Base-by-base conservation (phyloP, 2,329 filamentous ascomycete genomes). In the Sclerotinia trifoliorum region DNA sequence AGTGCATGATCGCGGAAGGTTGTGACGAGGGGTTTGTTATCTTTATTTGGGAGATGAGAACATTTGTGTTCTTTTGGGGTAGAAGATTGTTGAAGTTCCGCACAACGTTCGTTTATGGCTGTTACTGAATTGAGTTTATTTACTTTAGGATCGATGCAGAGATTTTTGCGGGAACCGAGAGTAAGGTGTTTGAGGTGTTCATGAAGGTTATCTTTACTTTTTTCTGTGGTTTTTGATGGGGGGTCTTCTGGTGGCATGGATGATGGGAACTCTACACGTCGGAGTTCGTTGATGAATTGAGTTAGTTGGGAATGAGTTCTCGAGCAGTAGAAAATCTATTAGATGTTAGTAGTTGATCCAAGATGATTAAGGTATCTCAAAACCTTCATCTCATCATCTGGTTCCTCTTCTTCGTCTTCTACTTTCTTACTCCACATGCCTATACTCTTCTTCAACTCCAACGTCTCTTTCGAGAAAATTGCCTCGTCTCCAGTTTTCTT, bases 21-120 rank as follows among this genome's bases (percentile, higher is more conserved):
- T 66, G 93, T 87, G 0, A 92, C 87, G 35, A 91, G 81, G 5
- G 84, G 81, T 64, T 93, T 82, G 26, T 91, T 90, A 2, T 95
- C 91, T 67, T 92, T 89, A n/a, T 84, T 90, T 0, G 93, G 93
- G 19, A 96, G 81, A 75, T 88, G 96, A 0, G 86, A 80, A 76
- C 95, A 99, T 75, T 85, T 89, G 72, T 88, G 88, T 17, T 89
- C 85, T 67, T 85, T 82, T 1, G 87, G 80, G 32, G 74, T 77
- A 67, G 85, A 84, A 0, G 91, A 81, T 77, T 96, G 90, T 77
- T 99, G 95, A 32, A 99, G 81, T 75, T 99, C 95, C 8, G 94
- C 83, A 75, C 95, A 99, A 17, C 90, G 86, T 77, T 99, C 95
- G 75, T 98, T 99, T 80, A 99, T 97, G 7, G 93, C 92, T 0